Evolutionary conservation across 108 stramenopile species (phyloP).

Genomic region (Pseudonitzschia multiseries): DNA sequence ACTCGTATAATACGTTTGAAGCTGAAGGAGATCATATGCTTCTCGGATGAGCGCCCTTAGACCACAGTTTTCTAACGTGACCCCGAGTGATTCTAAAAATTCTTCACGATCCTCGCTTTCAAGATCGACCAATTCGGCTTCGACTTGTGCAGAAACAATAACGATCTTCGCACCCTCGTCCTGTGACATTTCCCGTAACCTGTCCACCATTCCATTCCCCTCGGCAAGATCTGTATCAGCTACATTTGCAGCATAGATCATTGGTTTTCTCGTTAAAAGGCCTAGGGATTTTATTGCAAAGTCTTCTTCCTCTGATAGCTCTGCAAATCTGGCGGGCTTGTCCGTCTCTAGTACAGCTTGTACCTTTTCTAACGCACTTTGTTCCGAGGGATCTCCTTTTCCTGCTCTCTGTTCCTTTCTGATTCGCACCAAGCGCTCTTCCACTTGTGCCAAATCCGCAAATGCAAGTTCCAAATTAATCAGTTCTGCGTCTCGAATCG

Average conservation of each 20-base stretch:
- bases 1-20: conserved; percentile 95
- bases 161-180: conserved; percentile 89
- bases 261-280: conserved; percentile 89
- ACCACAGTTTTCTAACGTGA: conserved; percentile 84
- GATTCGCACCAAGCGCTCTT: conserved; percentile 82
- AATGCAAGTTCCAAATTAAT: conserved; percentile 96
- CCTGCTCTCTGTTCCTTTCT: conserved; percentile 71
- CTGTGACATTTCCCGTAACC: conserved; percentile 69
- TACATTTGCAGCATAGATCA: conserved; percentile 98
- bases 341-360: conserved; percentile 62
- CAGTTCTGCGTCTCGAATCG: conserved; percentile 95
- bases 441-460: conserved; percentile 95
- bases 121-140: conserved; percentile 92
- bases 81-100: conserved; percentile 89
- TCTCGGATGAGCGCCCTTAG: conserved; percentile 87
- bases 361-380: conserved; percentile 86
- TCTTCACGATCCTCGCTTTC: conserved; percentile 76
- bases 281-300: conserved; percentile 74
- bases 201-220: conserved; percentile 89
- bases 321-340: conserved; percentile 83
- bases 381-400: conserved; percentile 70
- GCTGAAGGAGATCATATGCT: conserved; percentile 86
- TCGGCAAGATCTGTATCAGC: conserved; percentile 93
- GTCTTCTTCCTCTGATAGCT: conserved; percentile 82
- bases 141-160: conserved; percentile 96